Conservation (phyloP, 2,329 filamentous ascomycete genomes). For the Penicillium sp. region DNA sequence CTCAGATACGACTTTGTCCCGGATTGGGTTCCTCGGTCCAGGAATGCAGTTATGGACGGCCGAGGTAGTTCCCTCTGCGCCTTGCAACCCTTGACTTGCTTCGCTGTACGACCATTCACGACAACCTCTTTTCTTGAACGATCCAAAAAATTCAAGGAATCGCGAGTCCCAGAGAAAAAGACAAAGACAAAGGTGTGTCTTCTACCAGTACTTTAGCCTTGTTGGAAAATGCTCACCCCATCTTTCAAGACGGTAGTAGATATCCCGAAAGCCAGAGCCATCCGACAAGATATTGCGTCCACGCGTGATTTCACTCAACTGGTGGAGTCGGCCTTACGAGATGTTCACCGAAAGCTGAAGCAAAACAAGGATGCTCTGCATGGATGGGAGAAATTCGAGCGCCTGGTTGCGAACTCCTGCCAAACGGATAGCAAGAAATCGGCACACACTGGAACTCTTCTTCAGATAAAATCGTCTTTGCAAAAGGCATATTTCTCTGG, state of each 20-base stretch:
- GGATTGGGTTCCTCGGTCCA: slow-evolving; percentile 9
- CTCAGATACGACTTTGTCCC: neutral
- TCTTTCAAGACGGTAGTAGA: neutral
- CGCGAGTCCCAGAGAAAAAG: neutral
- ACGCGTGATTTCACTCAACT: slow-evolving; percentile 30
- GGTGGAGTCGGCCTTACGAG: slow-evolving; percentile 29
- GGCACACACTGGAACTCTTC: slow-evolving; percentile 16
- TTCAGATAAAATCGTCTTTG: slow-evolving; percentile 43
- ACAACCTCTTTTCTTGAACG: slow-evolving; percentile 32
- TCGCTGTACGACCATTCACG: slow-evolving; percentile 32
- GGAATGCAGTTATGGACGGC: slow-evolving; percentile 45
- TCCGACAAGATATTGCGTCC: slow-evolving; percentile 17
- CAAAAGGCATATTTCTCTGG: slow-evolving; percentile 60
- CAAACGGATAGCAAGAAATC: slow-evolving; percentile 23
- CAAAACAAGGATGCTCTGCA: slow-evolving; percentile 17
- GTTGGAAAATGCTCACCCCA: neutral
- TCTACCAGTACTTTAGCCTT: neutral
- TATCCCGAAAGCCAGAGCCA: neutral
- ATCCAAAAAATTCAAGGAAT: slow-evolving; percentile 16
- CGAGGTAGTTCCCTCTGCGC: slow-evolving; percentile 45
- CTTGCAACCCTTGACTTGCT: slow-evolving; percentile 35
- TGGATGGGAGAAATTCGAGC: slow-evolving; percentile 35
- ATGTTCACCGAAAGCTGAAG: slow-evolving; percentile 24
- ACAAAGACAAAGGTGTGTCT: slow-evolving; percentile 8
- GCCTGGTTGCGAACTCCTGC: slow-evolving; percentile 34